These are phyloP conservation scores for Barnettozyma pratensis DNA, from an alignment of 805 yeast genomes.

Conservation along the genomic window DNA sequence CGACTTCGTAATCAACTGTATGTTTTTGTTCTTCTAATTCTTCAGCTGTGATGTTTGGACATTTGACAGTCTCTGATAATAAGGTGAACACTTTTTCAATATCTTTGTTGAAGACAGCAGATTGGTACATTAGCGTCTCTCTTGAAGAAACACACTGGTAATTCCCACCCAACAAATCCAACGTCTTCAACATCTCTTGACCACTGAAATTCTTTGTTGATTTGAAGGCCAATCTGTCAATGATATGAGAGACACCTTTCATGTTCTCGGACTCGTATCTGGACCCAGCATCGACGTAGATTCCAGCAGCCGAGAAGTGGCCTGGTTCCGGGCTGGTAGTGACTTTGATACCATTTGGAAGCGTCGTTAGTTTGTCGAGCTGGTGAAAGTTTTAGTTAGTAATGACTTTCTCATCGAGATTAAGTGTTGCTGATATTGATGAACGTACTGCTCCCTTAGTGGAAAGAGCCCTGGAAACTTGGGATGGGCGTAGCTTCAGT, in stretches of 20 bases:
- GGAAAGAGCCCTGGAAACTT: slow-evolving; percentile 15
- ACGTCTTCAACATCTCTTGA: slow-evolving; percentile 62
- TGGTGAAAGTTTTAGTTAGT: background rate
- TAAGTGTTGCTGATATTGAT: too few relatives aligned
- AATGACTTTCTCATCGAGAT: too few relatives aligned
- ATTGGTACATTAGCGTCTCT: slow-evolving; percentile 90
- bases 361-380: slow-evolving; percentile 30
- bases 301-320: slow-evolving; percentile 86
- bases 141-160: slow-evolving; percentile 90
- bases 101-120: slow-evolving; percentile 86
- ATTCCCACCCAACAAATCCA: slow-evolving; percentile 86
- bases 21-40: slow-evolving; percentile 71
- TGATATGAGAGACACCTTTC: slow-evolving; percentile 76
- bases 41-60: slow-evolving; percentile 59
- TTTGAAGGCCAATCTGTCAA: slow-evolving; percentile 83
- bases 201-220: slow-evolving; percentile 58
- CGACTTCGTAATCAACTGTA: slow-evolving; percentile 76
- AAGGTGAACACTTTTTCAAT: slow-evolving; percentile 72
- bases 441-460: slow-evolving; percentile 15
- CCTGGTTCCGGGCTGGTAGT: slow-evolving; percentile 85
- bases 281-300: slow-evolving; percentile 88
- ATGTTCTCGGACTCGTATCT: slow-evolving; percentile 61
- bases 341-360: slow-evolving; percentile 74
- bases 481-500: background rate
- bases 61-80: slow-evolving; percentile 70